Base-by-base conservation (phyloP, 176 grass and related monocot genomes). In the Echinochloa phyllopogon region DNA sequence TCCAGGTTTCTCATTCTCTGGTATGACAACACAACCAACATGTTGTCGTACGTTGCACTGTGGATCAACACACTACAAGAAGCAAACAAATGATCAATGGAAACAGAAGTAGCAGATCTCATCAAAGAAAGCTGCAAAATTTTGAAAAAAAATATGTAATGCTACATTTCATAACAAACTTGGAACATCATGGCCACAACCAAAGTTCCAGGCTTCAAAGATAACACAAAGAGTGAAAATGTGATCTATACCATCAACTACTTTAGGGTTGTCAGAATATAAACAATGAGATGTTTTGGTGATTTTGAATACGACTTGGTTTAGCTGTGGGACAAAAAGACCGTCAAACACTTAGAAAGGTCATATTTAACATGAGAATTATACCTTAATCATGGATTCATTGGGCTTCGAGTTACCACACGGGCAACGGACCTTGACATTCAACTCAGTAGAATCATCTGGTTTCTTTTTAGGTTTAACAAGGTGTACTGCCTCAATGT, bases 361-460 rank as follows among this genome's bases (percentile, higher is more conserved):
- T 42, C 56, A 78, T 55, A 74, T 75, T 74, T 66, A 86, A 59
- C 23, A 67, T 67, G 40, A 69, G 65, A 69, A 84, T 52, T 60
- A 24, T 90, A 95, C 95, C 92, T 92, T 86, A 86, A 93, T 89
- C 95, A 95, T 90, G 67, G 92, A 79, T 15, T 84, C 76, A 59
- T 59, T 82, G 42, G 43, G 55, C 55, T 80, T 83, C 33, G 89
- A 85, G 73, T 47, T 88, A 48, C 89, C 89, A 90, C 95, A 98
- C 40, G 75, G 95, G 82, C 92, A 98, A 60, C 82, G 68, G 66
- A 98, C 79, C 59, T 94, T 92, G 18, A 63, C 64, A 60, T 87
- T 83, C 61, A 77, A 33, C 80, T 86, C 81, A 90, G 65, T 52
- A 82, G 81, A 84, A 90, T 60, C 80, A 88, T 55, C 60, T 62